Evolutionary conservation across 2,329 filamentous ascomycete genomes (phyloP).

Genomic region (Apiospora saccharicola): DNA sequence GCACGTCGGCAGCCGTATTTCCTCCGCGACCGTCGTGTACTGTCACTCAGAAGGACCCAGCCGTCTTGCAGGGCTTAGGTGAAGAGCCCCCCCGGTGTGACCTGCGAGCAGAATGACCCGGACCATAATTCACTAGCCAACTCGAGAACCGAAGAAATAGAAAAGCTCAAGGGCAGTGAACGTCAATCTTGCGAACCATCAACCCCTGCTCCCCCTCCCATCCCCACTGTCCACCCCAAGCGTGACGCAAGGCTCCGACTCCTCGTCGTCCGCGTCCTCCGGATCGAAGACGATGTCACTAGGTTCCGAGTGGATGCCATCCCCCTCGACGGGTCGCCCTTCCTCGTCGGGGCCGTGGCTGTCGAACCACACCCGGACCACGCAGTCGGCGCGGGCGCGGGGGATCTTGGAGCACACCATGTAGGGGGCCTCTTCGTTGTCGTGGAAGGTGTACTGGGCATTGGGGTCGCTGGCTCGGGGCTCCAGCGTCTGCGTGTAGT

Average conservation of each 20-base stretch:
- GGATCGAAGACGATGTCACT: neutral
- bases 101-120: too few relatives aligned
- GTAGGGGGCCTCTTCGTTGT: neutral
- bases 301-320: neutral
- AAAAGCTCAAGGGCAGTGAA: neutral
- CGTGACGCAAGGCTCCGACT: neutral
- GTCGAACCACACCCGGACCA: constrained; percentile 7
- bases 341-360: neutral
- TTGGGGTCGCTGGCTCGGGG: neutral
- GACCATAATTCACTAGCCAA: too few relatives aligned
- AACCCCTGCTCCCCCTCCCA: neutral
- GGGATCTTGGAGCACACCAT: constrained; percentile 5
- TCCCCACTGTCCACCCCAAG: neutral
- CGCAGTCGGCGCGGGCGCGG: neutral
- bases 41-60: neutral
- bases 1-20: neutral
- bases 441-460: neutral
- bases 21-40: neutral
- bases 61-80: too few relatives aligned
- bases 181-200: neutral
- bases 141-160: neutral
- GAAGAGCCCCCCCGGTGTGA: too few relatives aligned
- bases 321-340: neutral
- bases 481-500: neutral
- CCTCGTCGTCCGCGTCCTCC: neutral